Evolutionary conservation across 768 basidiomycete species (phyloP).

Genomic region (Aureoboletus auriporus): DNA sequence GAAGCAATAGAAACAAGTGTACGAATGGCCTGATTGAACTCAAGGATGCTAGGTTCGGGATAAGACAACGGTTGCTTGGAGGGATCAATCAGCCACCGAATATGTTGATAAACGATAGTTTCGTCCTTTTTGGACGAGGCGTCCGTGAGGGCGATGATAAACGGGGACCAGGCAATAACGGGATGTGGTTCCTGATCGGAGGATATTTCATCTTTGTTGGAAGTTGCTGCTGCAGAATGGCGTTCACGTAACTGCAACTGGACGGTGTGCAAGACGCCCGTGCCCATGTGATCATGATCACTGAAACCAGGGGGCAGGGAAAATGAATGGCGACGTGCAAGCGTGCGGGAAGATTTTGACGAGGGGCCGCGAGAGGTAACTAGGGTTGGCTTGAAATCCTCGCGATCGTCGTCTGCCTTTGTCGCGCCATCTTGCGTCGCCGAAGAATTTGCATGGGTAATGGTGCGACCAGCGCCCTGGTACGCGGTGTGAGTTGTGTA

Average conservation of each 20-base stretch:
- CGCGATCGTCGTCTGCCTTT: constrained; percentile 53
- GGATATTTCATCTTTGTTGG: constrained; percentile 14
- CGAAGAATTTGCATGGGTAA: constrained; percentile 67
- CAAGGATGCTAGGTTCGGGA: constrained; percentile 37
- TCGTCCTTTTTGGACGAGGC: constrained; percentile 16
- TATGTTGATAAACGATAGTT: constrained; percentile 8
- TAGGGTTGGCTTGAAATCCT: constrained; percentile 41
- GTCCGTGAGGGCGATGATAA: constrained; percentile 15
- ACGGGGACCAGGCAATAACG: constrained; percentile 21
- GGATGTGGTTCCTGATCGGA: constrained; percentile 22
- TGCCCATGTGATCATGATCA: constrained; percentile 35
- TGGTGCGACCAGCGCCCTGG: constrained; percentile 65
- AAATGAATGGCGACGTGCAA: constrained; percentile 58
- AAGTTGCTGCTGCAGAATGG: constrained; percentile 39
- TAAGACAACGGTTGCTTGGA: constrained; percentile 25
- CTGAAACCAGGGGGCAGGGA: constrained; percentile 41
- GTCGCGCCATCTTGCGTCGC: constrained; percentile 49
- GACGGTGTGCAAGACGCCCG: constrained; percentile 57
- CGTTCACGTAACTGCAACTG: constrained; percentile 59
- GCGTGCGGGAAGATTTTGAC: constrained; percentile 38
- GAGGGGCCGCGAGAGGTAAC: constrained; percentile 25
- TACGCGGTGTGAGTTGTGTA: constrained; percentile 4
- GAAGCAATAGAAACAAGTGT: constrained; percentile 40
- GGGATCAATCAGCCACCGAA: constrained; percentile 31
- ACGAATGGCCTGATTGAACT: constrained; percentile 61